phyloP scores from a whole-genome alignment of 805 yeast genomes.

The Yamadazyma takamatsuzukensis region DNA sequence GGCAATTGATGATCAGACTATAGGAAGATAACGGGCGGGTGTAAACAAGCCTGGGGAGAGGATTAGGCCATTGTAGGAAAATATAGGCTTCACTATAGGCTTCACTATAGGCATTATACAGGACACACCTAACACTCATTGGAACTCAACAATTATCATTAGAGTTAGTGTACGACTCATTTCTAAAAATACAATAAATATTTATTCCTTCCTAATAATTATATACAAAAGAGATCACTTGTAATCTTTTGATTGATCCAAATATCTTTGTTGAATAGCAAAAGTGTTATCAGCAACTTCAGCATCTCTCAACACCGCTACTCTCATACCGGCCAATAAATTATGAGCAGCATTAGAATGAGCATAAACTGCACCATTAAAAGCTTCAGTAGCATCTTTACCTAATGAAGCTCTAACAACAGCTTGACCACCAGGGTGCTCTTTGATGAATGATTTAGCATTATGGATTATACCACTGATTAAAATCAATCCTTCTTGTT shows the following conservation, averaged over 20 bases:
- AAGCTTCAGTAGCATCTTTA: slow-evolving; percentile 79
- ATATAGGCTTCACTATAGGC: too few relatives aligned
- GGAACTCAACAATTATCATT: too few relatives aligned
- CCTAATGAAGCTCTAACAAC: slow-evolving; percentile 67
- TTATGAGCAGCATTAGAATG: slow-evolving; percentile 87
- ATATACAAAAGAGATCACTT: too few relatives aligned
- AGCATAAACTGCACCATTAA: slow-evolving; percentile 82
- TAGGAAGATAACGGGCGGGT: too few relatives aligned
- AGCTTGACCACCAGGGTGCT: slow-evolving; percentile 85
- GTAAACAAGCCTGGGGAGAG: too few relatives aligned
- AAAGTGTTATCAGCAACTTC: slow-evolving; percentile 55
- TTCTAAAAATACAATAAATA: too few relatives aligned
- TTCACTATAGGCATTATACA: too few relatives aligned
- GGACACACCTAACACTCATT: too few relatives aligned
- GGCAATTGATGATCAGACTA: too few relatives aligned
- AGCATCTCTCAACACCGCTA: slow-evolving; percentile 71
- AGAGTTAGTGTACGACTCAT: too few relatives aligned
- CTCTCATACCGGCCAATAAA: slow-evolving; percentile 76
- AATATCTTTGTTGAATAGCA: slow-evolving; percentile 45
- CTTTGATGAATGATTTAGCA: slow-evolving; percentile 61
- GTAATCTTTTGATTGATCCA: slow-evolving; percentile 27
- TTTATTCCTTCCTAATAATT: too few relatives aligned
- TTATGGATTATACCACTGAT: slow-evolving; percentile 80
- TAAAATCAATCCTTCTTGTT: slow-evolving; percentile 58
- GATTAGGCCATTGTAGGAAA: too few relatives aligned